These are phyloP conservation scores for Penicillium dipodomyicola DNA, from an alignment of 495 filamentous ascomycete genomes.

Conservation along the genomic window DNA sequence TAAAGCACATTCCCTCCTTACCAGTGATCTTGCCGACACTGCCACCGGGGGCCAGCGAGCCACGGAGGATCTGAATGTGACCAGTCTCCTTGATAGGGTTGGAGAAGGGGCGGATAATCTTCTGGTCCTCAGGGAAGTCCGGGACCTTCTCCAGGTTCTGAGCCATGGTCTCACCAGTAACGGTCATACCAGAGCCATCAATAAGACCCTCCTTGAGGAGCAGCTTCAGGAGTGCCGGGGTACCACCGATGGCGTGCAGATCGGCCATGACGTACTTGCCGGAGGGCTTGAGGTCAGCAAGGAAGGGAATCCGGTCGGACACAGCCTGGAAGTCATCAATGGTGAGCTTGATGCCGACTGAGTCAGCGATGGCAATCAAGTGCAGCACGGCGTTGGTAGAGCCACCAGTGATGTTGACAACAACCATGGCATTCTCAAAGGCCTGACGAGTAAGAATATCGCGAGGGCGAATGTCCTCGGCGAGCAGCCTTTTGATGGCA, in stretches of 20 bases:
- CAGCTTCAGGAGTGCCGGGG: conserved; percentile 85
- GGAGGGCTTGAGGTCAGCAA: conserved; percentile 95
- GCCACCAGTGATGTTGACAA: conserved; percentile 92
- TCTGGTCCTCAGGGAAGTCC: conserved; percentile 78
- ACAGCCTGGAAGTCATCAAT: conserved; percentile 98
- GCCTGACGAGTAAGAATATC: conserved; percentile 91
- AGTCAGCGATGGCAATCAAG: conserved; percentile 92
- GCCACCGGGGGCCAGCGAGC: conserved; percentile 85
- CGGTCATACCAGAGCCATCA: conserved; percentile 83
- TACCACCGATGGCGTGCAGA: conserved; percentile 85
- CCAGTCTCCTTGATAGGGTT: conserved; percentile 93
- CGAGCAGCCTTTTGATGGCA: conserved; percentile 82
- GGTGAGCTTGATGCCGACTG: conserved; percentile 87
- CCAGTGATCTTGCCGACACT: conserved; percentile 98
- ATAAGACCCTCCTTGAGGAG: conserved; percentile 87
- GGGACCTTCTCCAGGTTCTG: conserved; percentile 80
- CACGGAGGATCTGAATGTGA: conserved; percentile 95
- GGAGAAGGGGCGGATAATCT: conserved; percentile 86
- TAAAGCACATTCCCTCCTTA: conserved; percentile 90
- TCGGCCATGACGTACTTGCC: conserved; percentile 98
- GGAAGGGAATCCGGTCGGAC: conserved; percentile 85
- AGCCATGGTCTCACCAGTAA: conserved; percentile 90
- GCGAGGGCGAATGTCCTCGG: conserved; percentile 80
- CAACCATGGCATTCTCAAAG: conserved; percentile 94
- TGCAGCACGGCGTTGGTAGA: conserved; percentile 97